phyloP scores from a whole-genome alignment of 1,139 yeast species.

The Pichia sorboxylosa region DNA sequence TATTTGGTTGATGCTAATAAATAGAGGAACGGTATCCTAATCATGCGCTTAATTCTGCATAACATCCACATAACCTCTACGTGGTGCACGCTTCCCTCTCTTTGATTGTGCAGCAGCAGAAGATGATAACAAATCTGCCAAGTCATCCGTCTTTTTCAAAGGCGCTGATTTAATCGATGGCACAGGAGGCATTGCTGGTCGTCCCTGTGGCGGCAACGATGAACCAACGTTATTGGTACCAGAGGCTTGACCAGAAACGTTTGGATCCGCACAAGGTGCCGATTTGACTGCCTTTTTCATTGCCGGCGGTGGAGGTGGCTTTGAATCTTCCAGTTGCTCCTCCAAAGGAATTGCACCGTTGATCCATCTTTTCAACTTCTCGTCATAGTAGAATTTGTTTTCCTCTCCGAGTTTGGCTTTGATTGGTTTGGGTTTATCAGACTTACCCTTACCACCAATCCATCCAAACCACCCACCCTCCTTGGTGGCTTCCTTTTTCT shows the following conservation, averaged over 20 bases:
- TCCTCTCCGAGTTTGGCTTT: constrained; percentile 82
- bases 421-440: constrained; percentile 60
- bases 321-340: constrained; percentile 31
- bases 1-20: no score
- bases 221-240: constrained; percentile 1
- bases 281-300: constrained; percentile 9
- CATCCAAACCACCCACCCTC: constrained; percentile 37
- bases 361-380: constrained; percentile 78
- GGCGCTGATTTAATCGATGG: background rate
- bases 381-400: constrained; percentile 68
- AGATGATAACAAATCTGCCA: constrained; percentile 40
- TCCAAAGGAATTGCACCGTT: constrained; percentile 65
- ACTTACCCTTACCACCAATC: constrained; percentile 28
- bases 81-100: constrained; percentile 52
- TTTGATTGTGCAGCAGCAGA: constrained; percentile 37
- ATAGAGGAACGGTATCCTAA: no score
- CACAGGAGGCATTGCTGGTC: background rate
- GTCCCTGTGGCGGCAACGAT: background rate
- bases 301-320: constrained; percentile 17
- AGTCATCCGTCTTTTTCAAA: constrained; percentile 43
- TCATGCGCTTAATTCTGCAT: no score
- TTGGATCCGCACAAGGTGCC: background rate
- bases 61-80: constrained; percentile 70
- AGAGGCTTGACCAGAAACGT: constrained; percentile 3
- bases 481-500: background rate